Percentiles rank a stretch among this genome's conserved stretches.
phyloP scores from a whole-genome alignment of 257 asterid genomes.

The Gynochthodes officinalis region DNA sequence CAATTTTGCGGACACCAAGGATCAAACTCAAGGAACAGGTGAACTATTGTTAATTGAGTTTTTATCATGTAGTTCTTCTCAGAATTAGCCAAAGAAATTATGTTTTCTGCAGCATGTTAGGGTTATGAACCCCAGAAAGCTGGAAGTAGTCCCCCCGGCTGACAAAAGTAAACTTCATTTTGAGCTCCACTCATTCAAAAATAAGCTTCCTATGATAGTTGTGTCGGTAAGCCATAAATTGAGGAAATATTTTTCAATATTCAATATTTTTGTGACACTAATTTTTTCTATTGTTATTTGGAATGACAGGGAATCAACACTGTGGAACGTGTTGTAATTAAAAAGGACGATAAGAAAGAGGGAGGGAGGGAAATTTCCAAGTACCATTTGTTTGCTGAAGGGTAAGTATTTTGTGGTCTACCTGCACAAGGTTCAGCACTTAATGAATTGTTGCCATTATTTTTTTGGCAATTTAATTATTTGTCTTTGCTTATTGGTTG shows the following conservation, averaged over 20 bases:
- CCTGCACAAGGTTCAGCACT: not conserved
- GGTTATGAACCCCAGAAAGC: conserved; percentile 50
- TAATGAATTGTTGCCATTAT: not conserved
- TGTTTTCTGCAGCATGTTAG: conserved; percentile 53
- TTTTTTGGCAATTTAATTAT: too few species aligned
- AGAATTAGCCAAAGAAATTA: not conserved
- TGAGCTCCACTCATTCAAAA: conserved; percentile 58
- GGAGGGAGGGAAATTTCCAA: conserved; percentile 1
- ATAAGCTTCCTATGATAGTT: conserved; percentile 65
- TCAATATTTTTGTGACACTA: not conserved
- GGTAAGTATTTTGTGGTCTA: conserved; percentile 44
- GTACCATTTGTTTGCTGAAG: conserved; percentile 79
- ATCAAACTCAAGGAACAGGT: conserved; percentile 76
- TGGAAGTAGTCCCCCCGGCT: conserved; percentile 48
- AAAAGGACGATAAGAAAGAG: conserved; percentile 39
- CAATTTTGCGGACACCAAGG: conserved; percentile 59
- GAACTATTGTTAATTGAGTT: conserved; percentile 1
- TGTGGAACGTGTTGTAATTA: conserved; percentile 82
- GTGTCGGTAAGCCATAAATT: conserved; percentile 54
- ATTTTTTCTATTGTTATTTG: conserved; percentile 5
- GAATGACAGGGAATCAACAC: conserved; percentile 65
- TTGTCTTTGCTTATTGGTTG: not conserved
- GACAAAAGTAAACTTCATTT: conserved; percentile 62
- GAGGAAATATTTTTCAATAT: not conserved
- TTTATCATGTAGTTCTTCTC: not conserved